Percentiles rank a stretch among this genome's conserved stretches.
phyloP scores from a whole-genome alignment of 345 rosid species.

The Citrus cavaleriei region DNA sequence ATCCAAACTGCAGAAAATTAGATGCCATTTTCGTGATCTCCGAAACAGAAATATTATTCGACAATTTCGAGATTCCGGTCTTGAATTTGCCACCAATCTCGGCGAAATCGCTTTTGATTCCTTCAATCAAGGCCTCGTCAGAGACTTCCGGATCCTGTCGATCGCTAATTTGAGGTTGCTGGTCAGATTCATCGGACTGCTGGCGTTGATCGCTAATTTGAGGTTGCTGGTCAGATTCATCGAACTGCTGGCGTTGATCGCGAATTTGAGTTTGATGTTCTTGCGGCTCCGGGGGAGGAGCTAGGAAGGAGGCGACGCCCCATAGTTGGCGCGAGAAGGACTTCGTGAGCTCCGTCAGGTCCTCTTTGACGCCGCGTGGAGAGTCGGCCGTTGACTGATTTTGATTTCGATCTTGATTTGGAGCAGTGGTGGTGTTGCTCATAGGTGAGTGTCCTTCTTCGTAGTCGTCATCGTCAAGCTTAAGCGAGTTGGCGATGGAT shows the following conservation, averaged over 20 bases:
- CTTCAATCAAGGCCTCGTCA: conserved; percentile 43
- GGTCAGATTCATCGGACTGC: conserved; percentile 16
- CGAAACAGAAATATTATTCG: conserved; percentile 59
- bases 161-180: conserved; percentile 2
- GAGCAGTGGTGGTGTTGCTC: neutral
- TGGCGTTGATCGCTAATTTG: conserved; percentile 3
- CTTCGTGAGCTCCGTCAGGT: conserved; percentile 72
- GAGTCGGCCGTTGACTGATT: conserved; percentile 18
- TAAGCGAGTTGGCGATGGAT: conserved; percentile 60
- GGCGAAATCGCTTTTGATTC: conserved; percentile 68
- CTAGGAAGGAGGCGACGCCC: conserved; percentile 92
- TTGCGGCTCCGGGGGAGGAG: conserved; percentile 52
- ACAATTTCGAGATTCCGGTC: conserved; percentile 58
- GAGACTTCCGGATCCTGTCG: conserved; percentile 23
- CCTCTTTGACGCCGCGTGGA: conserved; percentile 78
- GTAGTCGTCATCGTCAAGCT: conserved; percentile 36
- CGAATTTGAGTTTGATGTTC: neutral
- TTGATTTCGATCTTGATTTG: conserved; percentile 3
- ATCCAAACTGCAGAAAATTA: conserved; percentile 50
- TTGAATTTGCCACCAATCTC: conserved; percentile 61
- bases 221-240: conserved; percentile 14
- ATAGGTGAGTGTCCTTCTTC: neutral
- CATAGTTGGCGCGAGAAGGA: conserved; percentile 78
- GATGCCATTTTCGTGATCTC: conserved; percentile 65
- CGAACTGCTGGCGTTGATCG: conserved; percentile 14